These are phyloP conservation scores for Trichoderma erinaceum DNA, from an alignment of 495 filamentous ascomycete genomes.

Conservation along the genomic window DNA sequence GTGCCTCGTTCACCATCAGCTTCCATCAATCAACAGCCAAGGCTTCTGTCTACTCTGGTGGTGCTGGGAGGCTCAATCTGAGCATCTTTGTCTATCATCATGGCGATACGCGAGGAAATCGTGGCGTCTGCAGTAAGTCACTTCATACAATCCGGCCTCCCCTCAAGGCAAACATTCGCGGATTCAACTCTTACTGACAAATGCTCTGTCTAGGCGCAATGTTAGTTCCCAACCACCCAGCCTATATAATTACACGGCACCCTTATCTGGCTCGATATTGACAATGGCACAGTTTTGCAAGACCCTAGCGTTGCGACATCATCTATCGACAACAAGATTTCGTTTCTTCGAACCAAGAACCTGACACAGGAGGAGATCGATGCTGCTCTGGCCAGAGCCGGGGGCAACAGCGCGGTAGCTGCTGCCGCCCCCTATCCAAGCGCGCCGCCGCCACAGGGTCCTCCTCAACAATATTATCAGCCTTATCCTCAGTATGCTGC, in stretches of 20 bases:
- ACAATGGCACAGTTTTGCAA: conserved; percentile 64
- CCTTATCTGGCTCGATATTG: neutral
- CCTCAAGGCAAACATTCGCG: neutral
- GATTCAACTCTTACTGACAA: neutral
- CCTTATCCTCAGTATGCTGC: conserved; percentile 57
- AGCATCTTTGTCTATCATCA: conserved; percentile 29
- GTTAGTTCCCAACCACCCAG: conserved; percentile 29
- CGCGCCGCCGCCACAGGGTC: conserved; percentile 42
- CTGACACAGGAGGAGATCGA: conserved; percentile 93
- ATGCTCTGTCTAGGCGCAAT: conserved; percentile 32
- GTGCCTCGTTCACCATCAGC: neutral
- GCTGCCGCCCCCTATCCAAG: conserved; percentile 42
- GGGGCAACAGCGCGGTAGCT: conserved; percentile 27
- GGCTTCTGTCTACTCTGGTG: neutral
- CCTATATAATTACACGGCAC: conserved; percentile 35
- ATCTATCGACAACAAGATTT: conserved; percentile 84
- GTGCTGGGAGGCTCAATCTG: neutral
- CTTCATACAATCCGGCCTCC: neutral
- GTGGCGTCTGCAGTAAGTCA: conserved; percentile 70
- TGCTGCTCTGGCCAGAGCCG: conserved; percentile 67
- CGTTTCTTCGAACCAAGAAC: conserved; percentile 95
- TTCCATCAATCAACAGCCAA: neutral
- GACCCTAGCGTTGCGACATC: conserved; percentile 87
- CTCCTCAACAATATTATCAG: conserved; percentile 61
- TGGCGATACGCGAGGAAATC: conserved; percentile 80